Evolutionary conservation across 306 rosid species (phyloP), one percentile per base, ranked within the genome.

Genomic region (Fagus crenata): DNA sequence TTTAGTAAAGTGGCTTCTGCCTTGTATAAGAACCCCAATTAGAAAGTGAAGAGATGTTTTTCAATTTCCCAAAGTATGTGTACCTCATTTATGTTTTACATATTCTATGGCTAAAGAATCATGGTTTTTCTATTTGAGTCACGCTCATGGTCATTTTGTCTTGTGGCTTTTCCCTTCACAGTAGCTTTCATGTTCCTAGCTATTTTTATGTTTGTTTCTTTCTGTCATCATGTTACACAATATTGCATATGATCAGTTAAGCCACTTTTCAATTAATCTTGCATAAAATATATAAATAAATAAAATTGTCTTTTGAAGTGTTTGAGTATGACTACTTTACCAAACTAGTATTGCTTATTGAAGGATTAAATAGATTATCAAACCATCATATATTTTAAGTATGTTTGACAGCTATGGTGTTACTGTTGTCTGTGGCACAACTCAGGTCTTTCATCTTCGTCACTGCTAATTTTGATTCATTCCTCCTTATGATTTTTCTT

Each of bases 111-210:
- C 31, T 39, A n/a, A 33, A 67, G 71, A 67, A 37, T 17, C 18
- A 65, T 65, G 32, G 22, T 2, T 65, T 39, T 7, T 65, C 49
- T 65, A 7, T 37, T 39, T 37, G 71, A 39, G 33, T 5, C 40
- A 43, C 33, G 15, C 71, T 65, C 49, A 39, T 17, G 49, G 71
- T 65, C 49, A 14, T 65, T n/a, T 65, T 7, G 4, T 64, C 31
- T 15, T 39, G 32, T 65, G 46, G 33, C 32, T 65, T 65, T 65
- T 65, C 71, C 49, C 49, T 39, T 7, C 33, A 7, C 37, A 49
- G 33, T 65, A 65, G 49, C 7, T 65, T 39, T 15, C 28, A 11
- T 65, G 71, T 65, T 65, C 49, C 71, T 65, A 39, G 49, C 49
- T n/a, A 17, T 39, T 65, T 39, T 65, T 9, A 65, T n/a, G 43